These are phyloP conservation scores for Phaeosphaeria sp. DNA, from an alignment of 2,329 filamentous ascomycete genomes.

Conservation along the genomic window DNA sequence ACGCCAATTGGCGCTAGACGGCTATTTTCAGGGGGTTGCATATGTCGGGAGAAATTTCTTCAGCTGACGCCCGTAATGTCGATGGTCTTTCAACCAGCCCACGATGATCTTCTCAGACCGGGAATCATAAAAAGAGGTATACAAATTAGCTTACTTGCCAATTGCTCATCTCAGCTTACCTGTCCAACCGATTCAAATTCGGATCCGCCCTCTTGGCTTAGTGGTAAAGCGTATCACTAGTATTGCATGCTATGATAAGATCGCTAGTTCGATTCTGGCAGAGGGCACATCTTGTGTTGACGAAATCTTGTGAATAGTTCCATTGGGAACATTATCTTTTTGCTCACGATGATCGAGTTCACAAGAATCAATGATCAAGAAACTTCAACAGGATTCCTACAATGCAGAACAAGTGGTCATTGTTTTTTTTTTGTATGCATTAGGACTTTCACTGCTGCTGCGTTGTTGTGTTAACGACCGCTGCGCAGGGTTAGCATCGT, in stretches of 20 bases:
- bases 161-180: conserved; percentile 2
- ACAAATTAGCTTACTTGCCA: too few species aligned
- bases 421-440: too few species aligned
- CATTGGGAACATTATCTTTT: neutral
- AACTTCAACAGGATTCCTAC: too few species aligned
- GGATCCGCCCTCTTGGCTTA: conserved; percentile 41
- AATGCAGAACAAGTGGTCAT: too few species aligned
- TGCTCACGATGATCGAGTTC: neutral
- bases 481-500: too few species aligned
- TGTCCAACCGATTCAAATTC: conserved; percentile 15
- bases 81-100: too few species aligned
- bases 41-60: neutral
- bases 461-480: too few species aligned
- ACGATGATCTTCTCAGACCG: too few species aligned
- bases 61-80: too few species aligned
- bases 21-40: neutral
- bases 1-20: neutral
- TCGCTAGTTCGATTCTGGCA: conserved; percentile 48
- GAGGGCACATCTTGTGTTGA: conserved; percentile 37
- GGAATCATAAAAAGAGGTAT: too few species aligned
- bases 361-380: too few species aligned
- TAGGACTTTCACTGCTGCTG: too few species aligned
- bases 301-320: neutral
- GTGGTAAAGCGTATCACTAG: conserved; percentile 50
- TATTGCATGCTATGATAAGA: conserved; percentile 43